A percentile compares a stretch with the other conserved stretches of the same genome.
Conservation (phyloP, 1,284 basidiomycete species). For the Moniliella sp. region DNA sequence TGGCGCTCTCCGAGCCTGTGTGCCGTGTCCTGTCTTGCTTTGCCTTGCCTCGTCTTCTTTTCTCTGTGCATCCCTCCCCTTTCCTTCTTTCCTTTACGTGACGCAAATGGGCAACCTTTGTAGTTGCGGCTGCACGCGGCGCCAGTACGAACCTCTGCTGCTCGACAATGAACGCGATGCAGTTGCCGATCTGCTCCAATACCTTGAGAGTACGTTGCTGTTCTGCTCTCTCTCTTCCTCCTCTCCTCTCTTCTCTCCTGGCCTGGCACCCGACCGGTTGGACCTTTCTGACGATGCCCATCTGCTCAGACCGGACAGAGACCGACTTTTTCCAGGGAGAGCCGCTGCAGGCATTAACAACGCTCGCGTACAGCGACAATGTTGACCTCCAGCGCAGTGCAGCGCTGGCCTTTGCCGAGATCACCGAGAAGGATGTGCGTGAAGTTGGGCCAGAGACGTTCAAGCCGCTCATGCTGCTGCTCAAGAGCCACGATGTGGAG, state of each 20-base stretch:
- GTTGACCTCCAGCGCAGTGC: conserved; percentile 95
- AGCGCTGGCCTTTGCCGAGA: conserved; percentile 93
- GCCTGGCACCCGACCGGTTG: too few species aligned
- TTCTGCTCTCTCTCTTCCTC: too few species aligned
- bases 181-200: conserved; percentile 87
- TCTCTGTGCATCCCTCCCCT: too few species aligned
- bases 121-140: too few species aligned
- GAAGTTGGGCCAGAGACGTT: conserved; percentile 93
- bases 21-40: too few species aligned
- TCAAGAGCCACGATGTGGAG: conserved; percentile 93
- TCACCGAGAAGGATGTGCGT: conserved; percentile 98
- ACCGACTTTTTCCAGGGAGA: conserved; percentile 38
- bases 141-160: conserved; percentile 58
- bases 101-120: too few species aligned
- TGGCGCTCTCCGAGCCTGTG: too few species aligned
- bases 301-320: conserved; percentile 21
- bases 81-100: too few species aligned
- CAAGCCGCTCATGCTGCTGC: conserved; percentile 88
- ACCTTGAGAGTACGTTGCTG: too few species aligned
- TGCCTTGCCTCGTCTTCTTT: too few species aligned
- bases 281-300: too few species aligned
- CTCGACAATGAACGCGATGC: conserved; percentile 96
- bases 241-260: too few species aligned
- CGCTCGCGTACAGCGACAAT: conserved; percentile 94
- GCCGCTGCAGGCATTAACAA: conserved; percentile 76